Evolutionary conservation across 2,329 filamentous ascomycete genomes (phyloP).

Genomic region (Ophiostoma fasciatum): DNA sequence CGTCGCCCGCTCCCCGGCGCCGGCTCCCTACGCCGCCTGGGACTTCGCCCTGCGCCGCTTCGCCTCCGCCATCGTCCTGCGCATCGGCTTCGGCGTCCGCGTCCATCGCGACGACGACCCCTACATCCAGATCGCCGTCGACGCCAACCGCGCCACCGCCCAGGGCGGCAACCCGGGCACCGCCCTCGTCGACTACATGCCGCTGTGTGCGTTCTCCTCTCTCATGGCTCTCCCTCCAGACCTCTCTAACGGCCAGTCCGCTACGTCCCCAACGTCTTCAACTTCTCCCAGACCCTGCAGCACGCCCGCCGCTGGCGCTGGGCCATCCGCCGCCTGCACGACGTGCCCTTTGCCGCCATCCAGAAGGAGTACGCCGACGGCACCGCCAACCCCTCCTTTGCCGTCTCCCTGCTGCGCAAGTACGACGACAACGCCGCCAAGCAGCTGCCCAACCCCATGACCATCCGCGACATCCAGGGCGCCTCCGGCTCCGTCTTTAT

Average conservation of each 20-base stretch:
- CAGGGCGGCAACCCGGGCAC: constrained; percentile 19
- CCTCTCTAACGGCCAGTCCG: constrained; percentile 31
- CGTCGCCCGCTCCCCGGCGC: too few relatives aligned
- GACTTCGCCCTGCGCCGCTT: constrained; percentile 22
- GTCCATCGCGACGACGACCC: constrained; percentile 23
- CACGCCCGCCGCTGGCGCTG: constrained; percentile 16
- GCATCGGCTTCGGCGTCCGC: constrained; percentile 28
- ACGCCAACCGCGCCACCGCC: constrained; percentile 13
- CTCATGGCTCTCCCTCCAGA: too few relatives aligned
- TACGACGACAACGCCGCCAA: constrained; percentile 17
- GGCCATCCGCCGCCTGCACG: constrained; percentile 25
- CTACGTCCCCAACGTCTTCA: constrained; percentile 21
- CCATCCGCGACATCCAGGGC: constrained; percentile 31
- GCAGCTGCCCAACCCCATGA: constrained; percentile 17
- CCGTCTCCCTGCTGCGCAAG: constrained; percentile 15
- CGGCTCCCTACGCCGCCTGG: too few relatives aligned
- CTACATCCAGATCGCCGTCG: constrained; percentile 23
- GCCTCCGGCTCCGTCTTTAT: constrained; percentile 32
- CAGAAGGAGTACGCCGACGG: constrained; percentile 20
- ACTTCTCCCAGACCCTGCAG: constrained; percentile 6
- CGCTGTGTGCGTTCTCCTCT: too few relatives aligned
- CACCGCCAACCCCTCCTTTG: constrained; percentile 17
- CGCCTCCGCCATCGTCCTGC: constrained; percentile 25
- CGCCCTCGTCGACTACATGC: constrained; percentile 31
- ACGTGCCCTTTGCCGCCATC: constrained; percentile 24